Evolutionary conservation across 1,139 yeast genomes (phyloP), one percentile per base, ranked within the genome.

Genomic region (Taphrina pruni): DNA sequence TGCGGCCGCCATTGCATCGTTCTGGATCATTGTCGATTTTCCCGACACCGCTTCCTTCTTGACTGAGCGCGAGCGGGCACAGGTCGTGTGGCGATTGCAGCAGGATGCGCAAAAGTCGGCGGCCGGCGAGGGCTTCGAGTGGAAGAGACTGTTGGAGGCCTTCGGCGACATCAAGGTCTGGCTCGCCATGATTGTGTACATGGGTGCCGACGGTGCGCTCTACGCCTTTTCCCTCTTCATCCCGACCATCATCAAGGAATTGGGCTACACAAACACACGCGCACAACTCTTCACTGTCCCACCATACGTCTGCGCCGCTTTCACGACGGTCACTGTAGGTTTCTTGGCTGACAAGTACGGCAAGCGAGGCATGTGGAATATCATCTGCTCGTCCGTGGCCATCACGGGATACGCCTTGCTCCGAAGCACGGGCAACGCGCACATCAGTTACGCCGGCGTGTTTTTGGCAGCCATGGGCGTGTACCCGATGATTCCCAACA

Each of bases 1-100:
- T 7, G 79, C 82, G 45, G 86, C 86, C 52, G 96, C 96, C 17
- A 74, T 79, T 83, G 66, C 84, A 84, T 9, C 86, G 87, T 73
- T 86, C 88, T 77, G 88, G 94, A 1, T 82, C 90, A 74, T 79
- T 87, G 1, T 87, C 92, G 1, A 88, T 90, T 66, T 66, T 35
- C 69, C 69, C n/a, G 69, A 66, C 36, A 66, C 69, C 14, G 69
- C 69, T 11, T 48, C 54, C 11, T 66, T 66, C 52, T 36, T 66
- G 14, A 58, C 54, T 11, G 60, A 51, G 41, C 60, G 60, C 11
- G 69, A 66, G 32, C 52, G 69, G 6, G 50, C 65, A 17, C 60
- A 58, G 41, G 65, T 60, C 38, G 51, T 60, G 48, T 55, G 50
- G 46, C 61, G 68, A 12, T 45, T 65, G 57, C 55, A 65, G 46